Percentiles rank a stretch among this genome's conserved stretches.
phyloP scores from a whole-genome alignment of 2,329 filamentous ascomycete species.

The Simplicillium aogashimaense region DNA sequence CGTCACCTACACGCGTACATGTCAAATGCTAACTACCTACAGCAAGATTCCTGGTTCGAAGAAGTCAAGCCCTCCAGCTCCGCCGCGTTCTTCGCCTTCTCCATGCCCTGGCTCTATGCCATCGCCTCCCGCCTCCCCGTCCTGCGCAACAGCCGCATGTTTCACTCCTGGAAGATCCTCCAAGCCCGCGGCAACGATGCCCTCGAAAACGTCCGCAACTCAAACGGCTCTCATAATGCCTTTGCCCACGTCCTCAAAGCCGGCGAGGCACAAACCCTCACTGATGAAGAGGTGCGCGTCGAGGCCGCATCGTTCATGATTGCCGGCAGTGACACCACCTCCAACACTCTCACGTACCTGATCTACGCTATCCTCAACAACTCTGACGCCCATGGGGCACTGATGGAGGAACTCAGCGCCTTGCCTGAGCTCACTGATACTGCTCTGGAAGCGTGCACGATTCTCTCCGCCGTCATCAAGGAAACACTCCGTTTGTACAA shows the following conservation, averaged over 20 bases:
- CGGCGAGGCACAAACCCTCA: conserved; percentile 16
- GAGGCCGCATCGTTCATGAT: conserved; percentile 35
- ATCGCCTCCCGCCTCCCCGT: neutral
- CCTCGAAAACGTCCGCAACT: neutral
- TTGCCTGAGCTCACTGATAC: conserved; percentile 18
- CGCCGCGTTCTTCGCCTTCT: too few species aligned
- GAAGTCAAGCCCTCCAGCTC: too few species aligned
- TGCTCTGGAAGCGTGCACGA: conserved; percentile 18
- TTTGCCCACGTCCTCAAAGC: conserved; percentile 26
- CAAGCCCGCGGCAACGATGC: conserved; percentile 9
- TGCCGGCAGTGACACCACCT: conserved; percentile 42
- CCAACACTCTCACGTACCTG: conserved; percentile 37
- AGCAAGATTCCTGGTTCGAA: too few species aligned
- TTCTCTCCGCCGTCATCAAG: conserved; percentile 30
- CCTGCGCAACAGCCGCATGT: conserved; percentile 23
- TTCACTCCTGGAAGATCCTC: conserved; percentile 29
- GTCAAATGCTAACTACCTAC: conserved; percentile 4
- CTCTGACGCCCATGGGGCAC: conserved; percentile 16
- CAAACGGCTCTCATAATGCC: conserved; percentile 10
- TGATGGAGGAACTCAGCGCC: conserved; percentile 23
- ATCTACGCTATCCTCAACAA: conserved; percentile 27
- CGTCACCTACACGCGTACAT: conserved; percentile 5
- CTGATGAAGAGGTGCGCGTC: conserved; percentile 20
- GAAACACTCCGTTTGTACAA: conserved; percentile 35
- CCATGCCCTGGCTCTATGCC: too few species aligned